Percentiles rank a stretch among this genome's conserved stretches.
Evolutionary conservation across 352 stramenopile genomes (phyloP).

Genomic region (Phytophthora megakarya): DNA sequence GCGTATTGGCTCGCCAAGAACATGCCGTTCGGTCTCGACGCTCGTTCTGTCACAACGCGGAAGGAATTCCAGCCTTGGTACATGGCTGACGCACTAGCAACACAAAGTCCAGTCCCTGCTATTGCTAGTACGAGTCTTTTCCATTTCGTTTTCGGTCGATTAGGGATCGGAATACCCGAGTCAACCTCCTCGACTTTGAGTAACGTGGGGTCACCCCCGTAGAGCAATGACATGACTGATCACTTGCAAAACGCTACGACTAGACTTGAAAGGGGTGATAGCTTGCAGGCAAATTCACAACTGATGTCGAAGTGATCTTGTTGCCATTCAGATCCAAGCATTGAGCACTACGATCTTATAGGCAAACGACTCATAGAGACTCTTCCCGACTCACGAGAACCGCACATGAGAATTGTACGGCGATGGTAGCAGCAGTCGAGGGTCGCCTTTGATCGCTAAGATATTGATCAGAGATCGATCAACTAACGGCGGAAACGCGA

Average conservation of each 20-base stretch:
- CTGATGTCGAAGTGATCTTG: conserved; percentile 4
- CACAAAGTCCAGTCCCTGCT: conserved; percentile 17
- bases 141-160: conserved; percentile 16
- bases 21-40: conserved; percentile 18
- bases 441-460: conserved; percentile 5
- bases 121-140: conserved; percentile 16
- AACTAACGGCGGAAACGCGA: conserved; percentile 9
- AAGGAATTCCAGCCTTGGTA: conserved; percentile 27
- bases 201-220: conserved; percentile 19
- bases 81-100: conserved; percentile 23
- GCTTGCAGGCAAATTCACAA: conserved; percentile 31
- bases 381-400: conserved; percentile 19
- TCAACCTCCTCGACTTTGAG: conserved; percentile 15
- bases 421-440: conserved; percentile 3
- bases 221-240: conserved; percentile 28
- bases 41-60: background rate
- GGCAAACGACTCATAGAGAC: conserved; percentile 21
- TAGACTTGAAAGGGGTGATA: conserved; percentile 5
- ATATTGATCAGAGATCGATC: background rate
- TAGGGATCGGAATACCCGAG: background rate
- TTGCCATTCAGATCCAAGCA: background rate
- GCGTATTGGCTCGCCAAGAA: conserved; percentile 27
- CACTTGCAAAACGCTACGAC: conserved; percentile 12
- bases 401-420: conserved; percentile 21
- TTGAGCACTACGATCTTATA: conserved; percentile 15